Evolutionary conservation across 2,329 filamentous ascomycete genomes (phyloP), one percentile per base, ranked within the genome.

Genomic region (Botrytis aclada): DNA sequence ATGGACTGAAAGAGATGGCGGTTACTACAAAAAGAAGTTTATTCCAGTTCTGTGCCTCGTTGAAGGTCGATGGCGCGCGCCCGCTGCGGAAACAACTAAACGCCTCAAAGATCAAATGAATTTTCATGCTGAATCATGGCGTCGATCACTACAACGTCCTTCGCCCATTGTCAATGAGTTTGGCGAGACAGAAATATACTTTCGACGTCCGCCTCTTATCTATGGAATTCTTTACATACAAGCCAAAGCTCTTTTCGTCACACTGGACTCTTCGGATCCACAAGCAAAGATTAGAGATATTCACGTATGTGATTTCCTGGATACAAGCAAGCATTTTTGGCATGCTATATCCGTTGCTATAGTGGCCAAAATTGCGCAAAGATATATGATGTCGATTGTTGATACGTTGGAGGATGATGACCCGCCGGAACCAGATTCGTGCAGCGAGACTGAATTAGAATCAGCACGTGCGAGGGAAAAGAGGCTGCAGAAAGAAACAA

Each of bases 1-100:
- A 69, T 82, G 80, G 80, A 76, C 80, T 32, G 79, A 82, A 54
- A 75, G 70, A n/a, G 81, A 82, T 74, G 81, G 80, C 12, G 79
- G 77, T 7, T 81, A 77, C 54, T 16, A 70, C 25, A 77, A 76
- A 37, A 75, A 74, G 56, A 77, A 77, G 32, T 80, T 79, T 74
- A 74, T 81, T 37, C 81, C 81, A 20, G 76, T 80, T 65, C 37
- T 72, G 8, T 56, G 72, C 79, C 37, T 72, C 70, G 32, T 69
- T 79, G 18, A 71, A 54, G 66, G 74, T 79, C 70, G 71, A 74
- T 43, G 75, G 74, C 67, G 2, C 74, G 77, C 20, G 66, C 71
- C 16, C 72, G 75, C 74, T 20, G 74, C n/a, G 54, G 74, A 14
- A 73, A 79, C 70, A 74, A 73, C 58, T 71, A 75, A 69, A 70